These are phyloP conservation scores for Umbelopsis sp. DNA, from an alignment of 192 early-diverging fungal species.

Conservation along the genomic window DNA sequence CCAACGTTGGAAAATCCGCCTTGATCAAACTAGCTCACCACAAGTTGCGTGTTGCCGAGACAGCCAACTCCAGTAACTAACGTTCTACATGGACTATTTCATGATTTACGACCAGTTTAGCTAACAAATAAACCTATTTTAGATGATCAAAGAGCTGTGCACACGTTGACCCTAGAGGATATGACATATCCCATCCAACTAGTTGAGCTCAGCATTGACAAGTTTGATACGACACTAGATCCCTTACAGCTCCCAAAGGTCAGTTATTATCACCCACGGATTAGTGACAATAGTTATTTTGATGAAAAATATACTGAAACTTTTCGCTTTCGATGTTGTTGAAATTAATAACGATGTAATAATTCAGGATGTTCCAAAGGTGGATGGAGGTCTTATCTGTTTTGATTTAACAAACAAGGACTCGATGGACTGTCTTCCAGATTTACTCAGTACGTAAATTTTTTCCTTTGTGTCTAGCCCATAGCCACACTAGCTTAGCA, in stretches of 20 bases:
- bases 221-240: constrained; percentile 19
- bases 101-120: no score
- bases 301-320: no score
- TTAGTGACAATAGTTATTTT: not conserved
- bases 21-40: constrained; percentile 23
- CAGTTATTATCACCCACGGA: not conserved
- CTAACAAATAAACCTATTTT: not conserved
- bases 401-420: constrained; percentile 29
- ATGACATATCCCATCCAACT: constrained; percentile 15
- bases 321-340: no score
- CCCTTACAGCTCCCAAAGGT: constrained; percentile 12
- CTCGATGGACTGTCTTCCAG: constrained; percentile 36
- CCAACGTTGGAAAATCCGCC: constrained; percentile 29
- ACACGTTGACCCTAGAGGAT: constrained; percentile 5
- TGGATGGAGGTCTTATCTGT: constrained; percentile 33
- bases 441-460: constrained; percentile 31
- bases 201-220: constrained; percentile 7
- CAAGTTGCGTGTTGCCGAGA: constrained; percentile 3
- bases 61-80: not conserved
- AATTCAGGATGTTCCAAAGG: not conserved
- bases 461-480: not conserved
- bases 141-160: not conserved
- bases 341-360: not conserved
- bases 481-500: not conserved
- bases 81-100: not conserved